Base-by-base conservation (phyloP, 2,329 filamentous ascomycete species). In the Xylogone sp. region DNA sequence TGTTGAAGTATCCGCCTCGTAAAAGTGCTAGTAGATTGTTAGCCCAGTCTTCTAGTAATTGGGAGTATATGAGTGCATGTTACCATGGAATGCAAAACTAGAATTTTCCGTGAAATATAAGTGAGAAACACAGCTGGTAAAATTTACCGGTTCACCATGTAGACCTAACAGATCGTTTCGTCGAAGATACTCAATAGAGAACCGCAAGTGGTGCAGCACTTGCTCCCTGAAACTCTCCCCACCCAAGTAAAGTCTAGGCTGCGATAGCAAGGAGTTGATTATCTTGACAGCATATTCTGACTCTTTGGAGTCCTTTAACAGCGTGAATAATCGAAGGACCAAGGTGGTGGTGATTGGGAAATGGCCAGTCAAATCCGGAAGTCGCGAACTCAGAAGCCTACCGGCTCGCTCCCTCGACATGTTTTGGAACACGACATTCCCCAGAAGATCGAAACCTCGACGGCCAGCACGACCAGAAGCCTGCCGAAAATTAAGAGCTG, bases 111-210 rank as follows among this genome's bases (percentile, higher is more conserved):
- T 87, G 60, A 84, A 90, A 69, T 91, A 91, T 1, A 93, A 70
- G 67, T 91, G 87, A 0, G 82, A 81, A 1, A 91, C 78, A 3
- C 83, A 74, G 0, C 83, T 82, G 0, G 88, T 81, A 62, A 92
- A 90, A 63, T 92, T 88, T 12, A 91, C 69, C 0, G 88, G 87
- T 1, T 67, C 71, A 44, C 88, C 88, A 1, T 69, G 64, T 0
- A 71, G 65, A 3, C 80, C 82, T 8, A 93, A 72, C 0, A 93
- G 77, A 43, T 80, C 73, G 58, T 90, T 84, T 31, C 85, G 75
- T 19, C 87, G 78, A 1, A 93, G 75, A 59, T 90, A 93, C 57
- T 93, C 88, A 43, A 93, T 87, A 0, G 87, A 91, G 66, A 93
- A 93, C 3, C 88, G 80, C 6, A 93, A 68, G 62, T 92, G 87